Evolutionary conservation across 2,329 filamentous ascomycete species (phyloP), one percentile per base, ranked within the genome.

Genomic region (Raffaelea deltoideospora): DNA sequence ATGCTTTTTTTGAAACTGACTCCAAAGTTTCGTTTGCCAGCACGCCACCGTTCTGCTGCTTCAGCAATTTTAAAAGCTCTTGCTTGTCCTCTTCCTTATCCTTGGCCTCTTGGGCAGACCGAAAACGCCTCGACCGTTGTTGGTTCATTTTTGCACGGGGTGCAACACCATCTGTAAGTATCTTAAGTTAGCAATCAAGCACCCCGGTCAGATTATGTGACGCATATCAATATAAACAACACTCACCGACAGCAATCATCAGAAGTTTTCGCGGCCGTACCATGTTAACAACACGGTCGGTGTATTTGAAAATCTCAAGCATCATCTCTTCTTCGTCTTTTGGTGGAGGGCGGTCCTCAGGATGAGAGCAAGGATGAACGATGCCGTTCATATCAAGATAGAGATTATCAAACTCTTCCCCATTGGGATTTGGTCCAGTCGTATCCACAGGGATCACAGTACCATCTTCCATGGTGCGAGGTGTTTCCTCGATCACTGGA

Each of bases 311-410:
- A 43, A 98, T 78, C 53, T 92, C 92, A 49, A 95, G 57, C 90
- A 98, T 98, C 90, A 98, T 98, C 61, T 96, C 90, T 56, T 93
- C 85, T 63, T 98, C 90, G 42, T 90, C 88, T 51, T 79, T 81
- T 10, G 90, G 90, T 4, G 90, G 76, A 2, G 90, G 86, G 44
- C 76, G 76, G 52, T 96, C 88, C 57, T 98, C 90, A 1, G 90
- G 90, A 61, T 98, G 90, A 33, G 88, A 94, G 62, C 90, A 98
- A 23, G 92, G 92, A 64, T 98, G 90, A 27, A 98, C 90, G 47
- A 98, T 98, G 55, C 90, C 92, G 58, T 98, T 98, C 88, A 98
- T 96, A 53, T 98, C 90, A 44, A 98, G 73, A 53, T 98, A 98
- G 6, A 98, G 67, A 52, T 98, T 98, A 61, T 98, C 88, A 52